Evolutionary conservation across 164 flowering plant genomes (phyloP).

Genomic region (Taxillus chinensis): DNA sequence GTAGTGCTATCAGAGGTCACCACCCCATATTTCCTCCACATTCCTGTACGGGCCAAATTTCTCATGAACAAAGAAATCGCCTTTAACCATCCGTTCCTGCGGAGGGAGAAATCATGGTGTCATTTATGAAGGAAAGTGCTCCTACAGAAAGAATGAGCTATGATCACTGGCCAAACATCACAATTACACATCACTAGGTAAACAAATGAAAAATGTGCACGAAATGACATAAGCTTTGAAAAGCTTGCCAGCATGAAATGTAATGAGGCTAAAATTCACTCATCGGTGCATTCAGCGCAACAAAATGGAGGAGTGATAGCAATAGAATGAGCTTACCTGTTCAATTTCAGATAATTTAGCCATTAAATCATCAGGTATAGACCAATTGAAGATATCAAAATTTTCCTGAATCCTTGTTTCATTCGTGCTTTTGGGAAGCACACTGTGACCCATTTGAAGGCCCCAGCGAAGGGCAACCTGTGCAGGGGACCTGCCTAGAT

Average conservation of each 20-base stretch:
- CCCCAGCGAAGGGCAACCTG: conserved; percentile 88
- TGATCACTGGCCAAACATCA: too few species aligned
- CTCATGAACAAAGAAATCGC: conserved; percentile 37
- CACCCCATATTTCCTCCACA: conserved; percentile 73
- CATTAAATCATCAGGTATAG: conserved; percentile 46
- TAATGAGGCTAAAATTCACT: too few species aligned
- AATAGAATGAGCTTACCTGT: conserved; percentile 28
- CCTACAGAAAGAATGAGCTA: too few species aligned
- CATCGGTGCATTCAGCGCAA: too few species aligned
- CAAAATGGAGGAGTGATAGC: too few species aligned
- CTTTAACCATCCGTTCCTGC: conserved; percentile 52
- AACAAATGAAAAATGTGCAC: too few species aligned
- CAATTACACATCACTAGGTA: too few species aligned
- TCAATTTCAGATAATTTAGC: conserved; percentile 33
- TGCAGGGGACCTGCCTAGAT: conserved; percentile 54
- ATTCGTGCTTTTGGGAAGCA: conserved; percentile 63
- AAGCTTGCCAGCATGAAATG: too few species aligned
- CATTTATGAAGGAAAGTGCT: too few species aligned
- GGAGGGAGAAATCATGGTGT: not conserved
- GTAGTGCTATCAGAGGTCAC: conserved; percentile 65
- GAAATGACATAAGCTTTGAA: too few species aligned
- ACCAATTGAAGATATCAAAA: conserved; percentile 46
- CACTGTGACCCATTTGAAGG: conserved; percentile 55
- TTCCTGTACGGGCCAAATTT: conserved; percentile 40
- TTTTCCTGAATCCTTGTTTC: conserved; percentile 57